These are phyloP conservation scores for Whalleya microplaca DNA, from an alignment of 2,329 filamentous ascomycete genomes.

Conservation along the genomic window DNA sequence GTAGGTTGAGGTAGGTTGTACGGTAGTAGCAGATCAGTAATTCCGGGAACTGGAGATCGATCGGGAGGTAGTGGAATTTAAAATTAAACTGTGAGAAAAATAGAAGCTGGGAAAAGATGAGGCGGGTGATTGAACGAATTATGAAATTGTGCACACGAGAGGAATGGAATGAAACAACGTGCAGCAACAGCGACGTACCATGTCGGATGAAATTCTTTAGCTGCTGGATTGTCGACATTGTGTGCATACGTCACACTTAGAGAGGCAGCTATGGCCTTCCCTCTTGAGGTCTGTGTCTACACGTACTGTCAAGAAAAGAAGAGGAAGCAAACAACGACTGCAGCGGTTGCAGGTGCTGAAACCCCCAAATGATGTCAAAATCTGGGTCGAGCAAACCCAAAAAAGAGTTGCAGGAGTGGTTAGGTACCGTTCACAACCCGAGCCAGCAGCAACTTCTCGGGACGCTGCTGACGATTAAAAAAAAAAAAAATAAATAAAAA, in stretches of 20 bases:
- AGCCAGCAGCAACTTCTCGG: not conserved
- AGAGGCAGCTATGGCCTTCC: slow-evolving; percentile 10
- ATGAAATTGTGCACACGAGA: slow-evolving; percentile 3
- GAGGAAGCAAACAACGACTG: slow-evolving; percentile 10
- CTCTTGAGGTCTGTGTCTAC: too few relatives aligned
- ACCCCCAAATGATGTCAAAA: slow-evolving; percentile 16
- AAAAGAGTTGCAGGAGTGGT: slow-evolving; percentile 5
- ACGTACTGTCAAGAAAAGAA: slow-evolving; percentile 17
- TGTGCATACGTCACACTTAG: slow-evolving; percentile 34
- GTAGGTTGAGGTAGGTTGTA: slow-evolving; percentile 16
- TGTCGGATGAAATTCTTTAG: slow-evolving; percentile 98
- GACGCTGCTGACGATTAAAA: not conserved
- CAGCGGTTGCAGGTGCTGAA: slow-evolving; percentile 4
- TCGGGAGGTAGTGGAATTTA: not conserved
- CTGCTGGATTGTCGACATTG: slow-evolving; percentile 82
- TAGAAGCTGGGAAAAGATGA: not conserved
- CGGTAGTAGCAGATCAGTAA: slow-evolving; percentile 3
- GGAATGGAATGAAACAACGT: slow-evolving; percentile 4
- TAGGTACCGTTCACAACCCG: not conserved
- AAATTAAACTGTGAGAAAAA: not conserved
- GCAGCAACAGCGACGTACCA: slow-evolving; percentile 52
- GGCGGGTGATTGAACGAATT: not conserved
- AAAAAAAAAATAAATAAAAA: too few relatives aligned
- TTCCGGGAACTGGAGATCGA: slow-evolving; percentile 1
- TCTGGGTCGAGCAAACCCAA: slow-evolving; percentile 15